Base-by-base conservation (phyloP, 768 basidiomycete species). In the Cubamyces lactineus region DNA sequence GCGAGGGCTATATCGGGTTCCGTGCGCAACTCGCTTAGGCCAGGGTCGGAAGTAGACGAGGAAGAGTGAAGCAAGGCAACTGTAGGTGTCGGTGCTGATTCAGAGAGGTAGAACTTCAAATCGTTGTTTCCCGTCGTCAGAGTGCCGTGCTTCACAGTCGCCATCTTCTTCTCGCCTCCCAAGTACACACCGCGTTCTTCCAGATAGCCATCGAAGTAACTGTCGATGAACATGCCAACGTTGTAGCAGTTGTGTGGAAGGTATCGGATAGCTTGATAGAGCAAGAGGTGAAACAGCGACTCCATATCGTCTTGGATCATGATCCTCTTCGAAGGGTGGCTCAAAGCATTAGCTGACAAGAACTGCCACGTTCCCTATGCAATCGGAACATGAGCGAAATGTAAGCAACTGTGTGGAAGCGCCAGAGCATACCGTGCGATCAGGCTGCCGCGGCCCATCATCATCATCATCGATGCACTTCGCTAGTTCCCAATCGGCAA, bases 311-410 rank as follows among this genome's bases (percentile, higher is more conserved):
- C 61, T 13, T 28, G 24, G 0, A 62, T 12, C 1, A 23, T 8
- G 41, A 56, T 41, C 26, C 24, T 11, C 30, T 45, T 50, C 16
- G 19, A 8, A 0, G 30, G 48, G 23, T 52, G 5, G 3, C n/a
- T 21, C 19, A 62, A 47, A 0, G n/a, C 16, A 9, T 21, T 46
- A 6, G 45, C 54, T 7, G 61, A 62, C 40, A 56, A 21, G 51
- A 57, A 62, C 26, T 57, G 40, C 61, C 61, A 62, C 16, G 61
- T 62, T 26, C 61, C 54, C 61, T 62, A 11, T 34, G 41, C 23
- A 39, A 7, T 42, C 9, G 24, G 5, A 0, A n/a, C n/a, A 30
- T 39, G 21, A 11, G 8, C 16, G n/a, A 19, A 5, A 8, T 19
- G 21, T 23, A 9, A 4, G 21, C n/a, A 21, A 55, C n/a, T 2